Evolutionary conservation across 331 rosid species (phyloP), one percentile per base, ranked within the genome.

Genomic region (Quercus lobata): DNA sequence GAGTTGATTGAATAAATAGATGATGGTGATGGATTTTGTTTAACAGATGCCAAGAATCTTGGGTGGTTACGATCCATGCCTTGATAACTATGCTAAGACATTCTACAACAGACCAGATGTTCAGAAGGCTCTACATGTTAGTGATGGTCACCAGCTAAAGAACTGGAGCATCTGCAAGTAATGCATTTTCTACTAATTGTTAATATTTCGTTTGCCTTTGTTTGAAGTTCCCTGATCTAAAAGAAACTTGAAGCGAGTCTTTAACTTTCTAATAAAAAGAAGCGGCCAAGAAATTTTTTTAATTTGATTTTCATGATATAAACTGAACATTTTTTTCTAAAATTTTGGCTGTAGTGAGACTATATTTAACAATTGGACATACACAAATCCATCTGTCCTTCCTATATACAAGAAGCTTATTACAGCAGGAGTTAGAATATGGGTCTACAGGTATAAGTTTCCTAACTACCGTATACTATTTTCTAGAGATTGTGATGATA

Each of bases 161-260:
- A 92, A 90, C 66, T 94, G 98, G 98, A 92, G 88, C 63, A 94
- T 94, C 80, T 94, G 98, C 97, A 94, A 89, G 98, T 94, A 91
- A 88, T 18, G 25, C 16, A 54, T 52, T 53, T 9, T 68, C 29
- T 12, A 2, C 16, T 8, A 58, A 16, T 21, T 16, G 21, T 29
- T 72, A 29, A 41, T 22, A 8, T 17, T 72, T 55, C n/a, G 34
- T 22, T 22, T 57, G 66, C 7, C 10, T 5, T 25, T 24, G 6
- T 65, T 35, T 27, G 30, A 35, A 71, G n/a, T 46, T 11, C 49
- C 3, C 10, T 54, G 6, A n/a, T 66, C n/a, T 55, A 57, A 75
- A 21, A 30, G 71, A 21, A 69, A n/a, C 35, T 32, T 60, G 70
- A 61, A 61, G 46, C 52, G 61, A 71, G 27, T 46, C 7, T 24